A percentile compares a stretch with the other conserved stretches of the same genome.
Conservation (phyloP, 441 rosid species). For the Kokia cookei region DNA sequence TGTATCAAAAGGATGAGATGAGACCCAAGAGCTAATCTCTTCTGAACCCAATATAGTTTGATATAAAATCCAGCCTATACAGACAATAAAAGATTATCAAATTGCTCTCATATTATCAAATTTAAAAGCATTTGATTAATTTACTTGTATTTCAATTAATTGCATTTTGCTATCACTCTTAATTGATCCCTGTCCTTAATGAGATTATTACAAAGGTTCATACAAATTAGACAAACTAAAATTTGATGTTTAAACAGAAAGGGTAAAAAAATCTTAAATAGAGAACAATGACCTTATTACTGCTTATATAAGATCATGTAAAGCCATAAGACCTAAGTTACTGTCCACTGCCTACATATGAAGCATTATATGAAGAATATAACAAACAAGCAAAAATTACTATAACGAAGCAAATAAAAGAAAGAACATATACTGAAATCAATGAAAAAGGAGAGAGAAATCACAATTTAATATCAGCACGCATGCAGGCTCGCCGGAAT, state of each 20-base stretch:
- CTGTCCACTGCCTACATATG: background rate
- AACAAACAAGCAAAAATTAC: background rate
- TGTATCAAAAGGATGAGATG: background rate
- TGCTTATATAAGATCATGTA: background rate
- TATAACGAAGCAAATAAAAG: background rate
- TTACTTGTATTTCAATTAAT: background rate
- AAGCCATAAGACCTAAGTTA: background rate
- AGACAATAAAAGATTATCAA: background rate
- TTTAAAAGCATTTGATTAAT: background rate
- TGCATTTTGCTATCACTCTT: background rate
- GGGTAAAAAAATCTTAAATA: background rate
- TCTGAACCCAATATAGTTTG: background rate
- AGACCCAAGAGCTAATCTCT: background rate
- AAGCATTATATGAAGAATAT: background rate
- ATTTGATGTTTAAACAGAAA: background rate
- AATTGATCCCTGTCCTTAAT: background rate
- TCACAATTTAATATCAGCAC: constrained; percentile 69
- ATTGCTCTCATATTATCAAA: background rate
- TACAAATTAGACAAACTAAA: background rate
- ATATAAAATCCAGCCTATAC: background rate
- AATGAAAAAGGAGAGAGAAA: background rate
- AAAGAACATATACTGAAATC: background rate
- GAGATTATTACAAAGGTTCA: background rate
- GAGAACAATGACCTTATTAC: background rate
- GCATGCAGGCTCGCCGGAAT: constrained; percentile 90